Percentiles rank a stretch among this genome's conserved stretches.
Evolutionary conservation across 345 rosid genomes (phyloP).

Genomic region (Dovyalis caffra): DNA sequence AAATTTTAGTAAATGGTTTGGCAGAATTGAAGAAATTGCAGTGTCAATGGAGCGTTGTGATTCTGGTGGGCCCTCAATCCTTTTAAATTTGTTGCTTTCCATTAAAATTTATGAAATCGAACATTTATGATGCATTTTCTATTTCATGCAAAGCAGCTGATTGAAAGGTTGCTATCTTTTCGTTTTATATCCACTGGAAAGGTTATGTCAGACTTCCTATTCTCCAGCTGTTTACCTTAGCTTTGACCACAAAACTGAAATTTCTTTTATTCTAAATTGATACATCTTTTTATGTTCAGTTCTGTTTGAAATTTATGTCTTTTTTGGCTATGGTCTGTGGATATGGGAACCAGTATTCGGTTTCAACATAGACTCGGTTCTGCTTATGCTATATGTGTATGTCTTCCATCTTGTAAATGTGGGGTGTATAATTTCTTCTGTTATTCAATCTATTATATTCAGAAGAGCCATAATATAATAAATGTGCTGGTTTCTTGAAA

Average conservation of each 20-base stretch:
- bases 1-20: constrained; percentile 50
- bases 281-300: too few species aligned
- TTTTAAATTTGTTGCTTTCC: background rate
- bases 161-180: constrained; percentile 10
- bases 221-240: too few species aligned
- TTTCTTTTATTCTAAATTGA: too few species aligned
- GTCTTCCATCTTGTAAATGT: too few species aligned
- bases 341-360: too few species aligned
- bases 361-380: too few species aligned
- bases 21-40: constrained; percentile 64
- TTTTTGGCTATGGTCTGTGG: too few species aligned
- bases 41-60: constrained; percentile 57
- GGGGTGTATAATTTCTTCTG: too few species aligned
- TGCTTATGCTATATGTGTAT: too few species aligned
- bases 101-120: background rate
- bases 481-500: background rate
- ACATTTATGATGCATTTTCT: background rate
- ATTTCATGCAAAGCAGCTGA: background rate
- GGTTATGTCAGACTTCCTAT: too few species aligned
- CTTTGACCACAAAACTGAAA: too few species aligned
- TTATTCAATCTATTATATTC: background rate
- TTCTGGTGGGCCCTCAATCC: constrained; percentile 57
- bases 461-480: background rate
- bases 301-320: background rate
- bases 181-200: background rate